These are phyloP conservation scores for Fagus sylvatica DNA, from an alignment of 306 rosid species.

Conservation along the genomic window DNA sequence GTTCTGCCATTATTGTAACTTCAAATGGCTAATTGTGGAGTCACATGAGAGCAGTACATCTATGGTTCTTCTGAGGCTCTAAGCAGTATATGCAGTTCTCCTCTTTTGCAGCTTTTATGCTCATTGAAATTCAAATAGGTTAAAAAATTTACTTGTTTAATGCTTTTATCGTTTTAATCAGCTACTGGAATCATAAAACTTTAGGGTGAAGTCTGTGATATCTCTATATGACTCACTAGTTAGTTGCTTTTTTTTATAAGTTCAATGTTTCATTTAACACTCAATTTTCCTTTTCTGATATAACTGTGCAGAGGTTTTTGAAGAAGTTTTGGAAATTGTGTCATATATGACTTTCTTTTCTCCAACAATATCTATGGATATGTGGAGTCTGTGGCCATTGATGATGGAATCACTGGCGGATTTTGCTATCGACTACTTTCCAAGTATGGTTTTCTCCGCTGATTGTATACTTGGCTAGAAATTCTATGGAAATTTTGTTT, in stretches of 20 bases:
- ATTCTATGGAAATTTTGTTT: neutral
- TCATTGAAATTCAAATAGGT: neutral
- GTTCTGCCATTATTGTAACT: neutral
- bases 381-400: slow-evolving; percentile 98
- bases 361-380: slow-evolving; percentile 81
- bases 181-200: neutral
- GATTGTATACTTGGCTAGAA: neutral
- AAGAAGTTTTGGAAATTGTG: slow-evolving; percentile 94
- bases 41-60: neutral
- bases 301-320: slow-evolving; percentile 83
- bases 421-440: slow-evolving; percentile 93
- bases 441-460: slow-evolving; percentile 52
- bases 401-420: slow-evolving; percentile 91
- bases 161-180: neutral
- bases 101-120: neutral
- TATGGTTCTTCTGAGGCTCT: neutral
- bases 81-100: neutral
- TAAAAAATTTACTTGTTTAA: neutral
- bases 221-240: neutral
- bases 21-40: neutral
- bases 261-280: neutral
- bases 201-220: no score
- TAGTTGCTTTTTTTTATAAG: neutral
- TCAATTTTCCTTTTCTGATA: neutral
- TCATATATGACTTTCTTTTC: slow-evolving; percentile 94